These are phyloP conservation scores for Malassezia equina DNA, from an alignment of 1,284 basidiomycete species.

Conservation along the genomic window DNA sequence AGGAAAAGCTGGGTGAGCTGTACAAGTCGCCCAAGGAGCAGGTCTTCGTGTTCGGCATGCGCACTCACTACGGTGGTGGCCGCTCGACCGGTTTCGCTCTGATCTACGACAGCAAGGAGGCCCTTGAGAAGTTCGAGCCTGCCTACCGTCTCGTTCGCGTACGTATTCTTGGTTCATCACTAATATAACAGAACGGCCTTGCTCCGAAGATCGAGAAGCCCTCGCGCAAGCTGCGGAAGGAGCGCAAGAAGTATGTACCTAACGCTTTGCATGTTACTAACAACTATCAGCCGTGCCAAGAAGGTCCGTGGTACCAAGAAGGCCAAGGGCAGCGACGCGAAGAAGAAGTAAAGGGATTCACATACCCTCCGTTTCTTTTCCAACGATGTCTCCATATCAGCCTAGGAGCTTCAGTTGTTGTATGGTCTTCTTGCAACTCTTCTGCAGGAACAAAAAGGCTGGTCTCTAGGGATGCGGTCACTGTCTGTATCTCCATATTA, in stretches of 20 bases:
- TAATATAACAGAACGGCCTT: conserved; percentile 62
- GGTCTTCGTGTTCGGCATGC: conserved; percentile 56
- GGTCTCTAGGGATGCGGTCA: conserved; percentile 6
- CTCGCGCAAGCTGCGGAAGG: conserved; percentile 95
- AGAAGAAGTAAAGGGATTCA: conserved; percentile 35
- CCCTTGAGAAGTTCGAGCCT: conserved; percentile 79
- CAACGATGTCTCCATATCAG: conserved; percentile 1
- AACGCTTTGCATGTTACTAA: background rate
- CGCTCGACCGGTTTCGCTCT: conserved; percentile 87
- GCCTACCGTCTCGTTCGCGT: conserved; percentile 90
- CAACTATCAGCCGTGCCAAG: conserved; percentile 59
- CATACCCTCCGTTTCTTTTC: background rate
- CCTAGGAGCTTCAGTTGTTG: conserved; percentile 2
- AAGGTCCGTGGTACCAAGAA: conserved; percentile 67
- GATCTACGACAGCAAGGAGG: conserved; percentile 92
- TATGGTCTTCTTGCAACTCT: conserved; percentile 10
- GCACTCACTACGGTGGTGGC: conserved; percentile 97
- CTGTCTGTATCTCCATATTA: conserved; percentile 10
- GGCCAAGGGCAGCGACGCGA: conserved; percentile 33
- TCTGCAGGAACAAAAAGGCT: conserved; percentile 15
- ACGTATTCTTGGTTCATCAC: conserved; percentile 48
- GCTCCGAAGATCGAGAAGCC: conserved; percentile 75
- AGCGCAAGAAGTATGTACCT: conserved; percentile 71
- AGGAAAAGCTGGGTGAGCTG: conserved; percentile 74
- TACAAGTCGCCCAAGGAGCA: conserved; percentile 60